Conservation (phyloP, 1,284 basidiomycete species). For the Lentinula novae-zelandiae region DNA sequence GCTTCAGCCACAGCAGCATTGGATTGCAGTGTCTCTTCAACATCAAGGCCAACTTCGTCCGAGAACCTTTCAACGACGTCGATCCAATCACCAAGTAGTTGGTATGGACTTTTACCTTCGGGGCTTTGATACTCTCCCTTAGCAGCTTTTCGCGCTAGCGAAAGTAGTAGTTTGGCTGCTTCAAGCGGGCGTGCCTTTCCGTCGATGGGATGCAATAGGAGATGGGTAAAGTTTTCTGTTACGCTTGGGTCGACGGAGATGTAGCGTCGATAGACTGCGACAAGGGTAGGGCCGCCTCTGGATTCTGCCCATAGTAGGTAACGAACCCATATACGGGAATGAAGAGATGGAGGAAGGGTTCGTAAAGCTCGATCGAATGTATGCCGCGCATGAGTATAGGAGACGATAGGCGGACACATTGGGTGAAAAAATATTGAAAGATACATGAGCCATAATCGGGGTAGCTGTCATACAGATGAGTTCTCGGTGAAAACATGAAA, state of each 20-base stretch:
- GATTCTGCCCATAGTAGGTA: slow-evolving; percentile 95
- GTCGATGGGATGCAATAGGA: slow-evolving; percentile 68
- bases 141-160: slow-evolving; percentile 79
- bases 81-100: slow-evolving; percentile 90
- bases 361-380: slow-evolving; percentile 95
- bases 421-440: slow-evolving; percentile 89
- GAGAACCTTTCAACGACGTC: slow-evolving; percentile 90
- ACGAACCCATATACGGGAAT: slow-evolving; percentile 89
- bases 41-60: slow-evolving; percentile 89
- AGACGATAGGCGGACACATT: slow-evolving; percentile 80
- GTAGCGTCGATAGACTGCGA: slow-evolving; percentile 88
- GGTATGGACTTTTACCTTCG: slow-evolving; percentile 95
- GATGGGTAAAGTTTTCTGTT: slow-evolving; percentile 80
- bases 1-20: slow-evolving; percentile 43
- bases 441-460: slow-evolving; percentile 93
- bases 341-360: slow-evolving; percentile 92
- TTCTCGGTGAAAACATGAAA: slow-evolving; percentile 7
- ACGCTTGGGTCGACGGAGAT: slow-evolving; percentile 81
- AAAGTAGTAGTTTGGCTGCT: slow-evolving; percentile 88
- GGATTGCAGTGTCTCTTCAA: slow-evolving; percentile 65
- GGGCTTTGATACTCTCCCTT: slow-evolving; percentile 84
- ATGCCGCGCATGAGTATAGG: slow-evolving; percentile 86
- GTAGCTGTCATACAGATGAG: slow-evolving; percentile 55
- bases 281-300: slow-evolving; percentile 81
- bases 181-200: slow-evolving; percentile 82